A percentile compares a stretch with the other conserved stretches of the same genome.
phyloP scores from a whole-genome alignment of 345 rosid genomes.

The Dovyalis caffra region DNA sequence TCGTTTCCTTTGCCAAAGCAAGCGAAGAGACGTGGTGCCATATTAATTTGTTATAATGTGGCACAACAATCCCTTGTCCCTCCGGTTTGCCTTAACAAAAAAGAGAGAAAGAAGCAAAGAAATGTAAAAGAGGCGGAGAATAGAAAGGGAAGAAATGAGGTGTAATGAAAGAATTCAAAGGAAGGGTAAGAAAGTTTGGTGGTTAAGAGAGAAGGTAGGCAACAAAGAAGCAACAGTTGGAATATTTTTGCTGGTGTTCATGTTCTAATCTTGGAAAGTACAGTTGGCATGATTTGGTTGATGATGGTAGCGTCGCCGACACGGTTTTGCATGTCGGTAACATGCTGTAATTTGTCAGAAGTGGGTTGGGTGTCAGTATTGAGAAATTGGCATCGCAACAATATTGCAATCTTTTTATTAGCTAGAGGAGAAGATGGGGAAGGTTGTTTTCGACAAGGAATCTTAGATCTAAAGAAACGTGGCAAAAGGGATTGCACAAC shows the following conservation, averaged over 20 bases:
- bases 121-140: conserved; percentile 22
- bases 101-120: conserved; percentile 18
- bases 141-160: conserved; percentile 48
- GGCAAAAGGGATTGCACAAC: background rate
- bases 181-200: background rate
- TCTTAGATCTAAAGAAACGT: background rate
- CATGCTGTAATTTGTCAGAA: conserved; percentile 23
- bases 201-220: conserved; percentile 40
- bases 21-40: conserved; percentile 75
- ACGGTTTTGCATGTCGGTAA: conserved; percentile 35
- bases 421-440: background rate
- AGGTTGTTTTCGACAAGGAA: conserved; percentile 8
- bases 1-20: conserved; percentile 45
- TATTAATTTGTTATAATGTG: conserved; percentile 13
- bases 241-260: background rate
- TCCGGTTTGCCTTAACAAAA: conserved; percentile 5
- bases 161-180: background rate
- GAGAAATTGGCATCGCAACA: conserved; percentile 12
- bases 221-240: background rate
- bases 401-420: background rate
- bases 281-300: background rate
- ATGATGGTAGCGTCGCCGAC: conserved; percentile 18
- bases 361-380: conserved; percentile 25
- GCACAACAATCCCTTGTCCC: background rate
- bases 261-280: background rate